Evolutionary conservation across 805 yeast species (phyloP), one percentile per base, ranked within the genome.

Genomic region (Ogataea ganodermae): DNA sequence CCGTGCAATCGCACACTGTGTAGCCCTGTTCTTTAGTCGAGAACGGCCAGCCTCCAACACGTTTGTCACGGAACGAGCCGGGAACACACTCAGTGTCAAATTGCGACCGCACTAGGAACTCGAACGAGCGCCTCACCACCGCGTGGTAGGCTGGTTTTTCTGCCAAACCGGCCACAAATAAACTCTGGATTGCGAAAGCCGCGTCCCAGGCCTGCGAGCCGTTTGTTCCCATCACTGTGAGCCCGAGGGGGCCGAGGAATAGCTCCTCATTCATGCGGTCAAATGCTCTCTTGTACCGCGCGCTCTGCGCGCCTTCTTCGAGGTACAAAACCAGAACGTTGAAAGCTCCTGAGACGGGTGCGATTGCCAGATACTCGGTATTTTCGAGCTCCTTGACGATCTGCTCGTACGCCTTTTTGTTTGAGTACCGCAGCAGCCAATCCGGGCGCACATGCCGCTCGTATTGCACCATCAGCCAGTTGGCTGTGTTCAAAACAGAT

Each of bases 151-250:
- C 81, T 0, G 86, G 83, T 27, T 73, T 57, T 23, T 82, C 85
- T 2, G 88, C 91, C 28, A 91, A 67, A 0, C 96, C 96, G 0
- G 96, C 87, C 59, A 78, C 71, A 50, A 89, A 83, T 52, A 81
- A 77, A 59, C 89, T 88, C 62, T 94, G 99, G 21, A 94, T 73
- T 46, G 88, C 86, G 70, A 94, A 92, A 0, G 97, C 91, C 22
- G 84, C 83, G 66, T 94, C 99, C 99, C 99, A 94, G 1, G 86
- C 91, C 68, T 94, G 99, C 0, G 88, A 89, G 20, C 99, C 99
- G 66, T 94, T 94, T 0, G 99, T 94, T 2, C 99, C 99, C 88
- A 86, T 89, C 47, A 89, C 86, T 2, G 92, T 80, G 82, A 94
- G 76, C 4, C 99, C 99, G 62, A 86, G 86, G 0, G 90, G 86